Percentiles rank a stretch among this genome's conserved stretches.
phyloP scores from a whole-genome alignment of 352 stramenopile species.

The Blastocystis sp. region DNA sequence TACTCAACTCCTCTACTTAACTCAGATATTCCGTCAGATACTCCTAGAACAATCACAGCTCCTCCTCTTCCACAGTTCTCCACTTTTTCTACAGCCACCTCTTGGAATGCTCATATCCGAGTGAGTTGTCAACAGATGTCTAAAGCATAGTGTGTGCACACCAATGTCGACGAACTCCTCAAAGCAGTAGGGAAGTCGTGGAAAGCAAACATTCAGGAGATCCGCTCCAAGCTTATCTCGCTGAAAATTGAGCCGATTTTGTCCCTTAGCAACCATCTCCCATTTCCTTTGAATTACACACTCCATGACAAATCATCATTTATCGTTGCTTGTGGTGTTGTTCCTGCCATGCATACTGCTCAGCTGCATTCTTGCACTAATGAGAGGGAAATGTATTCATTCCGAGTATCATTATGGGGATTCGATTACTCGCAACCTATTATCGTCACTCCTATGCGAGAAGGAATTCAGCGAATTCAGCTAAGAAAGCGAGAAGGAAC shows the following conservation, averaged over 20 bases:
- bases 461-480: background rate
- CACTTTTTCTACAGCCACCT: background rate
- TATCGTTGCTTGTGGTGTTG: constrained; percentile 20
- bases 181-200: background rate
- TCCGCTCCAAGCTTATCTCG: background rate
- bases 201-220: background rate
- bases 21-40: background rate
- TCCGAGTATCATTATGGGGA: constrained; percentile 16
- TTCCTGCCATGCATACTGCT: background rate
- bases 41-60: background rate
- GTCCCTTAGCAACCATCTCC: background rate
- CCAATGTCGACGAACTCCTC: background rate
- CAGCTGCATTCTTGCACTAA: background rate
- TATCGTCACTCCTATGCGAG: background rate
- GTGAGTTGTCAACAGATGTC: background rate
- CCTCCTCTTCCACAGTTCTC: background rate
- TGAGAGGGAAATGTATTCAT: background rate
- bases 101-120: background rate
- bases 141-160: background rate
- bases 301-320: background rate
- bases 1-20: background rate
- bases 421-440: constrained; percentile 1
- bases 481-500: background rate
- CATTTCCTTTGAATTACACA: background rate
- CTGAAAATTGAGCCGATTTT: background rate